Base-by-base conservation (phyloP, 2,329 filamentous ascomycete genomes). In the Ophiostoma ulmi region DNA sequence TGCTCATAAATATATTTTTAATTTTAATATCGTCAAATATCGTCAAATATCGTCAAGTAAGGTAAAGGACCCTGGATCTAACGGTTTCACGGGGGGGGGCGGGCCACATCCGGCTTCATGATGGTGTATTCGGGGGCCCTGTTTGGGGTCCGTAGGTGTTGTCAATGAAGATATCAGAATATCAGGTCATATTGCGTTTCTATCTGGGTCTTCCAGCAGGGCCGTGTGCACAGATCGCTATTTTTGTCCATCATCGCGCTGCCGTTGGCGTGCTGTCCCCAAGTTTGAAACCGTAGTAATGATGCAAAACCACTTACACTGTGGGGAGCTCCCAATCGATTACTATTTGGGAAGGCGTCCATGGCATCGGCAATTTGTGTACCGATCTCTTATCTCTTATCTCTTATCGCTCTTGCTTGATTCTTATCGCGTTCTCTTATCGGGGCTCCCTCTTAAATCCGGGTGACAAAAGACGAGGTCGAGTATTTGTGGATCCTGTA, bases 101-200 rank as follows among this genome's bases (percentile, higher is more conserved):
- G 52, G 52, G n/a, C 52, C 52, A 22, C n/a, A 58, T 58, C n/a
- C 52, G n/a, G 52, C 52, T 58, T 58, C 52, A 58, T 26, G n/a
- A 26, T 58, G 52, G n/a, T 58, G 52, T 58, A 26, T 58, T 63
- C 11, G 22, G 22, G 22, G 26, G 58, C 17, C 26, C 58, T 26
- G 26, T 35, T 17, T 17, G 58, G 22, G 58, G 14, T 63, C 8
- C 58, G 26, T 48, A 2, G 44, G 20, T 39, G 44, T 20, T 48
- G 44, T 17, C 44, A 20, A 48, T 20, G n/a, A 7, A 48, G 44
- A 48, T 48, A 48, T 2, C 44, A 48, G 44, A 48, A 48, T 7
- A 63, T 31, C 58, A 63, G 58, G 26, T 4, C 26, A 36, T 26
- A 26, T 58, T 10, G 17, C 36, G 58, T 20, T 22, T 58, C 35